Percentiles rank a stretch among this genome's conserved stretches.
Evolutionary conservation across 139 green algal species (phyloP).

Genomic region (Chlorella sp.): DNA sequence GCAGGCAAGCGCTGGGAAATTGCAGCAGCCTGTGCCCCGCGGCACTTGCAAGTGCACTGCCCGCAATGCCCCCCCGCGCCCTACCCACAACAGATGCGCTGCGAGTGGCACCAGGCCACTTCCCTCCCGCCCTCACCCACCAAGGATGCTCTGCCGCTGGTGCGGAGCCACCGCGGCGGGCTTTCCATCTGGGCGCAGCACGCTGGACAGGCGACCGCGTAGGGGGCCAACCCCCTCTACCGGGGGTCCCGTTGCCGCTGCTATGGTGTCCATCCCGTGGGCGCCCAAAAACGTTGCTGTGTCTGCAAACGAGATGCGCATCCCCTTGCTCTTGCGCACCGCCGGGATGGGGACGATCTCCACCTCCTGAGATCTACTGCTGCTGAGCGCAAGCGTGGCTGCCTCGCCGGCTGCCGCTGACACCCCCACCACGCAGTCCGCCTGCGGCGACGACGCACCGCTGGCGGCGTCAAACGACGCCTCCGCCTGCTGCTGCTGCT

Average conservation of each 20-base stretch:
- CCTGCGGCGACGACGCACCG: no score
- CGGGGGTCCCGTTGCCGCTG: no score
- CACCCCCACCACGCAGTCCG: background rate
- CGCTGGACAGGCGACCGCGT: background rate
- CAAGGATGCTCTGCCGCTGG: background rate
- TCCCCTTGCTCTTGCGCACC: background rate
- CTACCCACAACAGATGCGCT: no score
- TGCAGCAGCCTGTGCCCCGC: no score
- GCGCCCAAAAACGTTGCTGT: background rate
- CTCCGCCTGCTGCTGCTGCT: background rate
- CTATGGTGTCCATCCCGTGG: no score
- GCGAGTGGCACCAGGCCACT: no score
- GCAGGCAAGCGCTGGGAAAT: no score
- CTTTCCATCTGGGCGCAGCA: background rate
- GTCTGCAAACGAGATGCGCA: constrained; percentile 29
- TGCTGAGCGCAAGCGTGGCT: background rate
- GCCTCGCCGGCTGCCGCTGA: background rate
- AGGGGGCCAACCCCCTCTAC: background rate
- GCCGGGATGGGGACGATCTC: background rate
- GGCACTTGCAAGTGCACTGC: background rate
- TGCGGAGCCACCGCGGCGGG: background rate
- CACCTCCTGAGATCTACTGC: background rate
- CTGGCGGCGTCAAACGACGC: background rate
- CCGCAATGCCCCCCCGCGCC: background rate
- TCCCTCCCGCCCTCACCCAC: background rate